Base-by-base conservation (phyloP, 179 eudicot species). In the Kewa caespitosa region DNA sequence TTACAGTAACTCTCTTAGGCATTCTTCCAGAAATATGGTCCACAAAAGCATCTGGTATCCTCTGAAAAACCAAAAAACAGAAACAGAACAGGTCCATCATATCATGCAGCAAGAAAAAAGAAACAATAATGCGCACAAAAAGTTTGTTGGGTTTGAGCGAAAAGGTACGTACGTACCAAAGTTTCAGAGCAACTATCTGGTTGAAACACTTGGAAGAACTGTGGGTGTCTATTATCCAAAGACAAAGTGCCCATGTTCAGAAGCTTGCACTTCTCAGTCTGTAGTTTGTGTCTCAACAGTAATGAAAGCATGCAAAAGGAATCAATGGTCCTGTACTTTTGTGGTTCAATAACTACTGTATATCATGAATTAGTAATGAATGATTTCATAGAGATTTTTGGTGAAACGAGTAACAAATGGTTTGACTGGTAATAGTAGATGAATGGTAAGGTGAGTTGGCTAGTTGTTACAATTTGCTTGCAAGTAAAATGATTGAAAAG, bases 31-130 rank as follows among this genome's bases (percentile, higher is more conserved):
- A 5, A 64, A 78, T 12, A 25, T 54, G 69, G 5, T 31, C 48
- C 23, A 4, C 67, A 66, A 72, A 78, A 25, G 71, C 81, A 38
- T 67, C 55, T 38, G 81, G 81, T 33, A 78, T 72, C 71, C 38
- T 33, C 81, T 78, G 73, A 71, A 27, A 63, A 57, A 39, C 43
- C 48, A 68, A 46, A 25, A 50, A 38, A 12, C 25, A 74, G 34
- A 41, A 32, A 39, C 25, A 22, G 23, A 55, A 1, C 38, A 33
- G 18, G 5, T 42, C 0, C 13, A 11, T 18, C 27, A 28, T 68
- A 28, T 68, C 10, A 25, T 20, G 28, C 18, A 36, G 28, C 34
- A 34, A 36, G n/a, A 23, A 8, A 22, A 14, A 17, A 22, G 42
- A n/a, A 31, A 20, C 37, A 50, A 20, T 52, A 4, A 2, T 25